Evolutionary conservation across 1,139 yeast genomes (phyloP).

Genomic region (Kluyveromyces marxianus): DNA sequence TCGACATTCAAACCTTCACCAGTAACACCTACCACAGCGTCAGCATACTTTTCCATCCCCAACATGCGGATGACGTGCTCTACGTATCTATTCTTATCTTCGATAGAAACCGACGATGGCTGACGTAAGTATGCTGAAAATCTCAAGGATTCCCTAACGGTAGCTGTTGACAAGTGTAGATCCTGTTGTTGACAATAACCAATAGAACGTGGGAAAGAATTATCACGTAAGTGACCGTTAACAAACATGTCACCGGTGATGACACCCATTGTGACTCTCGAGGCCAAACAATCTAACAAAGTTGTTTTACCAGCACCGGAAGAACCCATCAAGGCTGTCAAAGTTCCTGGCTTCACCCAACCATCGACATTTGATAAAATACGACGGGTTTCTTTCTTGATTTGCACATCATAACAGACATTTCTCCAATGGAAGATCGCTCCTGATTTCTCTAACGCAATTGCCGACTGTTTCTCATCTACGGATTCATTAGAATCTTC

Average conservation of each 20-base stretch:
- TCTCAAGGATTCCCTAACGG: slow-evolving; percentile 70
- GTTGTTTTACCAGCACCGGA: slow-evolving; percentile 89
- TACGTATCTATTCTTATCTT: slow-evolving; percentile 63
- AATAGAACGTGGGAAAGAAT: slow-evolving; percentile 71
- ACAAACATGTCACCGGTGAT: slow-evolving; percentile 72
- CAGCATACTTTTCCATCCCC: slow-evolving; percentile 69
- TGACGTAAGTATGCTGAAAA: slow-evolving; percentile 74
- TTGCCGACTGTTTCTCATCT: slow-evolving; percentile 6
- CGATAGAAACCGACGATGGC: slow-evolving; percentile 43
- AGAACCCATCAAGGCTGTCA: slow-evolving; percentile 80
- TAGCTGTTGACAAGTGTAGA: slow-evolving; percentile 62
- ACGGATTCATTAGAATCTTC: slow-evolving; percentile 9
- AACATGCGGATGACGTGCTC: slow-evolving; percentile 61
- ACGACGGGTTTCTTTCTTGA: slow-evolving; percentile 56
- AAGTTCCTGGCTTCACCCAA: slow-evolving; percentile 72
- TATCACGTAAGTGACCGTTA: slow-evolving; percentile 60
- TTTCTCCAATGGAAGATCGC: slow-evolving; percentile 76
- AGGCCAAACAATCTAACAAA: slow-evolving; percentile 63
- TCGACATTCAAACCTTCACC: slow-evolving; percentile 79
- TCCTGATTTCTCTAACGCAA: slow-evolving; percentile 22
- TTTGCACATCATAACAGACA: slow-evolving; percentile 64
- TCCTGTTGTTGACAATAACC: slow-evolving; percentile 85
- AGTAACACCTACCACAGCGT: slow-evolving; percentile 76
- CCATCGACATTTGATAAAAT: slow-evolving; percentile 69
- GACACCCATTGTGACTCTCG: slow-evolving; percentile 71